A percentile compares a stretch with the other conserved stretches of the same genome.
These are phyloP conservation scores for Casuarina equisetifolia DNA, from an alignment of 306 rosid genomes.

Conservation along the genomic window DNA sequence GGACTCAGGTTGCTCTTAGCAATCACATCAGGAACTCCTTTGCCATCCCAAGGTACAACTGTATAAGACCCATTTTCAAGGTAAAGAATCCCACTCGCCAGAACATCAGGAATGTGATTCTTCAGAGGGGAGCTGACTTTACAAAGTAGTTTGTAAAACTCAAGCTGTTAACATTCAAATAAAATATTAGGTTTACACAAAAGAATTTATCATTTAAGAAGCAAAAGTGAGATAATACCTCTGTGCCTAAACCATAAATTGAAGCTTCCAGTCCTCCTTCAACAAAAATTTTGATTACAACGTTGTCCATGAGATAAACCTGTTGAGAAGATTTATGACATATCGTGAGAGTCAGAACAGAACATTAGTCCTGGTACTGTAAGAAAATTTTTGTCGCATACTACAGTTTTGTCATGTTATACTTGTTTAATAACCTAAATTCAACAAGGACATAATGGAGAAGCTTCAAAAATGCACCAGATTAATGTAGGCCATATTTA, in stretches of 20 bases:
- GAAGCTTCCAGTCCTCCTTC: constrained; percentile 90
- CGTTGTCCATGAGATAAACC: constrained; percentile 75
- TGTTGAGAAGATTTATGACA: constrained; percentile 36
- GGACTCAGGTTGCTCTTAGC: constrained; percentile 49
- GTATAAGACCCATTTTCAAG: constrained; percentile 63
- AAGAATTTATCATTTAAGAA: constrained; percentile 22
- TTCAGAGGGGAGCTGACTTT: constrained; percentile 65
- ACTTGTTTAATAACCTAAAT: background rate
- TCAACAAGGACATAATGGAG: background rate
- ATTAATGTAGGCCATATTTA: background rate
- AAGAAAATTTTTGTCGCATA: constrained; percentile 12
- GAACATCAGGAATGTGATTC: constrained; percentile 65
- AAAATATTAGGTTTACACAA: constrained; percentile 32
- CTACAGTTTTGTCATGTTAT: constrained; percentile 13
- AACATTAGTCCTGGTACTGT: constrained; percentile 14
- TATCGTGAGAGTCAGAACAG: constrained; percentile 24
- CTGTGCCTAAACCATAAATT: constrained; percentile 83
- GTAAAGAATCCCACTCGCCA: constrained; percentile 76
- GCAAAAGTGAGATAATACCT: constrained; percentile 52
- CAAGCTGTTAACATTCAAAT: constrained; percentile 59
- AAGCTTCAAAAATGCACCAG: background rate
- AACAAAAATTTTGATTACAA: constrained; percentile 73
- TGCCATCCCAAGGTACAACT: constrained; percentile 82
- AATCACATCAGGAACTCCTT: constrained; percentile 61
- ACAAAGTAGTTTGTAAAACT: constrained; percentile 61